Conservation (phyloP, 257 asterid genomes). For the Orobanche coerulescens region DNA sequence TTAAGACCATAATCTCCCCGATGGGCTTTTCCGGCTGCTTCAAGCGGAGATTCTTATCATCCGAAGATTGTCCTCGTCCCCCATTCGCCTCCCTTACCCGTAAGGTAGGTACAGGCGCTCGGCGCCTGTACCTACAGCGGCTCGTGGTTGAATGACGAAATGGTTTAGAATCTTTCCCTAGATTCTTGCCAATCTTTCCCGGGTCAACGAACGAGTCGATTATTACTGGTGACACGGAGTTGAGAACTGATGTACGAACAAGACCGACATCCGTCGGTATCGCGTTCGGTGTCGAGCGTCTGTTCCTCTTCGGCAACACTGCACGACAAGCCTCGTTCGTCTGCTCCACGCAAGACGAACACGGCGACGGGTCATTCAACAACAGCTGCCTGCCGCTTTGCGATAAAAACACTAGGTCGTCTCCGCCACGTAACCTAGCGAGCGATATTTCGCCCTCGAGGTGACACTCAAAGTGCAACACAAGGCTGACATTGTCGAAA, state of each 20-base stretch:
- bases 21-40: slow-evolving; percentile 8
- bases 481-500: slow-evolving; percentile 27
- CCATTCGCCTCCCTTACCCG: slow-evolving; percentile 11
- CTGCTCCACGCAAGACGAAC: slow-evolving; percentile 14
- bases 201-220: slow-evolving; percentile 9
- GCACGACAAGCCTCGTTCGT: background rate
- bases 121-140: background rate
- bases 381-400: slow-evolving; percentile 4
- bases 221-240: slow-evolving; percentile 22
- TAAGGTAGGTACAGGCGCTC: slow-evolving; percentile 1
- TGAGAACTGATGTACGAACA: slow-evolving; percentile 4
- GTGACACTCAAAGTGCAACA: slow-evolving; percentile 34
- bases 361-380: slow-evolving; percentile 8
- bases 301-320: slow-evolving; percentile 13
- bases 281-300: slow-evolving; percentile 2
- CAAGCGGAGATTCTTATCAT: background rate
- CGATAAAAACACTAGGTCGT: slow-evolving; percentile 17
- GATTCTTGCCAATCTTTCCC: no score
- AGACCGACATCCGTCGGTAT: background rate
- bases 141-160: background rate
- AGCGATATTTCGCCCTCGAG: background rate
- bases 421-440: background rate
- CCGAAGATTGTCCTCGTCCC: background rate
- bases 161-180: no score
- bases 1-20: slow-evolving; percentile 24